phyloP scores from a whole-genome alignment of 169 alveolate species.

The Plasmodium blacklocki region DNA sequence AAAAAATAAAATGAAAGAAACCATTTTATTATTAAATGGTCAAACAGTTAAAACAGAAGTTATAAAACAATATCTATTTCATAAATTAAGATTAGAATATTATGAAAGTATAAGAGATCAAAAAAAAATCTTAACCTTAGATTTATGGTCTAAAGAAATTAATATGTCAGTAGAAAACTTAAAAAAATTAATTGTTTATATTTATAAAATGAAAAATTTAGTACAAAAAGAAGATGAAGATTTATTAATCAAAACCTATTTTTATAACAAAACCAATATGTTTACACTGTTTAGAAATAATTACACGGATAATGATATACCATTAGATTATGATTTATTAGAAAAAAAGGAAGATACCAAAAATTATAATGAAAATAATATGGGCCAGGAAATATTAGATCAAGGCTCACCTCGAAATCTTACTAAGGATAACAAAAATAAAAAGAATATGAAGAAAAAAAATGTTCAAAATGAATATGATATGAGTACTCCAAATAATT shows the following conservation, averaged over 20 bases:
- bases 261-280: conserved; percentile 72
- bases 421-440: not conserved
- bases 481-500: not conserved
- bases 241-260: conserved; percentile 52
- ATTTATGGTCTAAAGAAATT: conserved; percentile 74
- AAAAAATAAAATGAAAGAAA: conserved; percentile 31
- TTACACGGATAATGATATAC: not conserved
- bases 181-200: conserved; percentile 62
- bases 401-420: not conserved
- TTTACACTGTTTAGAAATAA: conserved; percentile 41
- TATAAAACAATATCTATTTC: conserved; percentile 49
- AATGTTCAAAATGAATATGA: not conserved
- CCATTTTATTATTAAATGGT: conserved; percentile 60
- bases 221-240: conserved; percentile 76
- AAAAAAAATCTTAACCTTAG: conserved; percentile 57
- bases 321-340: not conserved
- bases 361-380: not conserved
- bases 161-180: conserved; percentile 63
- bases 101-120: conserved; percentile 74
- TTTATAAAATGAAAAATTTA: conserved; percentile 66
- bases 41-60: conserved; percentile 52
- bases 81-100: conserved; percentile 69
- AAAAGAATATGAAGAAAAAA: not conserved
- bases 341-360: conserved; percentile 2
- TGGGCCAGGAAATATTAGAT: not conserved